Evolutionary conservation across 768 basidiomycete species (phyloP), one percentile per base, ranked within the genome.

Genomic region (Gyrodon lividus): DNA sequence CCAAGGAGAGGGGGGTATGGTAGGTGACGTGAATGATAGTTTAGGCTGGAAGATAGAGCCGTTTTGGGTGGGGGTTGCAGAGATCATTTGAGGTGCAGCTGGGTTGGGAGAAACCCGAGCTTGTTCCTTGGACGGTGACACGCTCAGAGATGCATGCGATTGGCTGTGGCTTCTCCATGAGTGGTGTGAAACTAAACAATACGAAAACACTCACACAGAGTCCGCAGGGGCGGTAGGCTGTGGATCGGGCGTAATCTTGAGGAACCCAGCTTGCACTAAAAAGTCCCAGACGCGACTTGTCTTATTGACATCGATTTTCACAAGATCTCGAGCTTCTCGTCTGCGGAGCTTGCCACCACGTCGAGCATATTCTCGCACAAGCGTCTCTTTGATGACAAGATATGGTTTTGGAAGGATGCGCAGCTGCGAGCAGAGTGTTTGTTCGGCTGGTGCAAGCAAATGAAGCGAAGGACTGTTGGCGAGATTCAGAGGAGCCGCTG

Each of bases 401-500:
- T 97, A 99, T 1, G 97, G 93, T 63, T 92, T 92, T 0, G 97
- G 96, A 17, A 97, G 78, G 51, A 99, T 93, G 6, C 94, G 87
- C 26, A 98, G 78, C 49, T 82, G 79, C 2, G 92, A 89, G 66
- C 97, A 98, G 19, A 98, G 83, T 0, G 79, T 74, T 67, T 94
- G 92, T 70, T 99, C 96, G 24, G 84, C 85, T 10, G 84, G 79
- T 1, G 92, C 89, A 59, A 99, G 87, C 8, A 99, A 80, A 63
- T 98, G 91, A 5, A 98, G 74, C 0, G 89, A 91, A 0, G 89
- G 87, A 57, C 91, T 87, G 64, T 94, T 93, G 30, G 94, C 87
- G 51, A 98, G 81, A 64, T 96, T 95, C 60, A 97, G 83, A 3
- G 92, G 89, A 0, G 75, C 77, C 30, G 78, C 78, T 77, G 52